Evolutionary conservation across 306 rosid genomes (phyloP).

Genomic region (Vigna angularis): DNA sequence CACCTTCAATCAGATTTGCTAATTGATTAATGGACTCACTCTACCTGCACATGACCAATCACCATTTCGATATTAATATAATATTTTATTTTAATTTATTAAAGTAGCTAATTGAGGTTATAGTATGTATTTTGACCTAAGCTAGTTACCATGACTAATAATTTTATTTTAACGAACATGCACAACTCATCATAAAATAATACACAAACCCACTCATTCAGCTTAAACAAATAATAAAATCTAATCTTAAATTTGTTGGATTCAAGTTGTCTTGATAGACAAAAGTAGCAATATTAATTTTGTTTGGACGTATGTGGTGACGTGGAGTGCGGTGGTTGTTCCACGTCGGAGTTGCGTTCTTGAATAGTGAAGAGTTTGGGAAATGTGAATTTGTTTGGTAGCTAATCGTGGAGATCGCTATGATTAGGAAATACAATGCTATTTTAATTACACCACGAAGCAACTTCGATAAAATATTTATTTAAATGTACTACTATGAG

Average conservation of each 20-base stretch:
- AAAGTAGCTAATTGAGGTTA: constrained; percentile 43
- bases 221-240: constrained; percentile 49
- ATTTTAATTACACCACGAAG: constrained; percentile 34
- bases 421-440: constrained; percentile 17
- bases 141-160: constrained; percentile 41
- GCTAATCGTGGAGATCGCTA: constrained; percentile 47
- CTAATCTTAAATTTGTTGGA: constrained; percentile 41
- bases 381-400: constrained; percentile 47
- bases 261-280: constrained; percentile 46
- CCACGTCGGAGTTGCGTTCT: constrained; percentile 49
- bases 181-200: constrained; percentile 46
- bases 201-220: constrained; percentile 53
- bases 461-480: constrained; percentile 13
- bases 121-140: constrained; percentile 56
- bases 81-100: constrained; percentile 17
- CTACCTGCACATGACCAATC: constrained; percentile 60
- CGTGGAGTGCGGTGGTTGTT: constrained; percentile 44
- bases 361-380: constrained; percentile 37
- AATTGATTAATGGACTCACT: constrained; percentile 50
- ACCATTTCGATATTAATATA: constrained; percentile 39
- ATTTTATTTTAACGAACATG: constrained; percentile 37
- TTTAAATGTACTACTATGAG: constrained; percentile 3
- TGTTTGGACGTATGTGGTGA: constrained; percentile 24
- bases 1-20: constrained; percentile 51
- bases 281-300: constrained; percentile 34